These are phyloP conservation scores for Glycine soja DNA, from an alignment of 306 rosid genomes.

Conservation along the genomic window DNA sequence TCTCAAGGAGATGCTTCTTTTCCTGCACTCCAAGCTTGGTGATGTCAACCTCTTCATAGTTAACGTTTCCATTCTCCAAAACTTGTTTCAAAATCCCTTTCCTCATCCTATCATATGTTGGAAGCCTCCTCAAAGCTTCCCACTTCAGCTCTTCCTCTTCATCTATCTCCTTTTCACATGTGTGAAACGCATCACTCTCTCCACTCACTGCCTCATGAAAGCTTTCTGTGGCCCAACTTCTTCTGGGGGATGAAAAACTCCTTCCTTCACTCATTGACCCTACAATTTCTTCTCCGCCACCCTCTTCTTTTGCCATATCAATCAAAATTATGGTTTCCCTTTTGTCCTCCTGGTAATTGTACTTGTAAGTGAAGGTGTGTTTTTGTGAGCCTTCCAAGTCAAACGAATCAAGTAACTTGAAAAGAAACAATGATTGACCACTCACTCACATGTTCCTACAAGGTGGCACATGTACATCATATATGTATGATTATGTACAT, in stretches of 20 bases:
- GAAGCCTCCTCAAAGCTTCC: constrained; percentile 82
- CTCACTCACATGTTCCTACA: not conserved
- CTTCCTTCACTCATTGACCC: constrained; percentile 42
- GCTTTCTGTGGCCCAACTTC: constrained; percentile 42
- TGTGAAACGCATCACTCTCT: constrained; percentile 36
- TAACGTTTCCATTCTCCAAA: constrained; percentile 63
- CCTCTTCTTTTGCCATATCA: constrained; percentile 36
- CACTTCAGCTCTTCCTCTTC: constrained; percentile 79
- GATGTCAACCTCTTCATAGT: constrained; percentile 67
- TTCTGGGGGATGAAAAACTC: constrained; percentile 46
- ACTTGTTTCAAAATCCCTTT: constrained; percentile 66
- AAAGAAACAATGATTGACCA: not conserved
- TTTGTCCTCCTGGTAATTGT: too few species aligned
- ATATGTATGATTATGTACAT: not conserved
- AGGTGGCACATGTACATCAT: not conserved
- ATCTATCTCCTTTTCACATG: constrained; percentile 55
- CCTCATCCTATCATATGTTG: constrained; percentile 77
- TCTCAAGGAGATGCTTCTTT: constrained; percentile 68
- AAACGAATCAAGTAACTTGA: constrained; percentile 16
- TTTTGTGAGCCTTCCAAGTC: not conserved
- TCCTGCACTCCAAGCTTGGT: constrained; percentile 62
- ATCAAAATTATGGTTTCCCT: not conserved
- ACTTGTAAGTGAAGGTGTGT: not conserved
- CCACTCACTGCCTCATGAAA: constrained; percentile 17
- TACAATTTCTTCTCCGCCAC: constrained; percentile 32